A percentile compares a stretch with the other conserved stretches of the same genome.
These are phyloP conservation scores for Phlebopus sp. DNA, from an alignment of 1,284 basidiomycete genomes.

Conservation along the genomic window DNA sequence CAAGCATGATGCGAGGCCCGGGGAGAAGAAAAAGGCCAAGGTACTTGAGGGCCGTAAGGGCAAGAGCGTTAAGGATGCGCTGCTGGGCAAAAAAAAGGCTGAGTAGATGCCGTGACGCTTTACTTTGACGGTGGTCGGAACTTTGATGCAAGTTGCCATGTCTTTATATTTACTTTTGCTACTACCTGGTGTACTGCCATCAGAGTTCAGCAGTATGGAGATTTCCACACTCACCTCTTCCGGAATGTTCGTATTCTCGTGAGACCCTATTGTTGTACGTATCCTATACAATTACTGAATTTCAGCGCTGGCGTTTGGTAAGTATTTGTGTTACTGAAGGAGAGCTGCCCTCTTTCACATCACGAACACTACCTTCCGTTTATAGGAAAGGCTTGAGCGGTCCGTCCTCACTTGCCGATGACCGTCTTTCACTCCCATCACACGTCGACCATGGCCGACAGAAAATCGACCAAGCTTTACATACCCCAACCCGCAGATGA, in stretches of 20 bases:
- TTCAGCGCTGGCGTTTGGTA: no score
- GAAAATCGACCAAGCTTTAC: slow-evolving; percentile 45
- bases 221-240: no score
- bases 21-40: slow-evolving; percentile 63
- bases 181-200: neutral
- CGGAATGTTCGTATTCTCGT: no score
- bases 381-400: slow-evolving; percentile 12
- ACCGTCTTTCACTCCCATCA: neutral
- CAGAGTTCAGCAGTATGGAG: no score
- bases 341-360: no score
- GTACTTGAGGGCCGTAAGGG: slow-evolving; percentile 40
- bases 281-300: no score
- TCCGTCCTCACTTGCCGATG: neutral
- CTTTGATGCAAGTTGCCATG: neutral
- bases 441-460: slow-evolving; percentile 31
- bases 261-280: no score
- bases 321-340: no score
- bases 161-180: neutral
- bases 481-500: slow-evolving; percentile 57
- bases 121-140: neutral
- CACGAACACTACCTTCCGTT: slow-evolving; percentile 27
- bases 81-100: slow-evolving; percentile 43
- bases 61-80: slow-evolving; percentile 51
- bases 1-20: slow-evolving; percentile 43
- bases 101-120: slow-evolving; percentile 1